Conservation (phyloP, 2,329 filamentous ascomycete genomes). For the Colletotrichum lindemuthianum region DNA sequence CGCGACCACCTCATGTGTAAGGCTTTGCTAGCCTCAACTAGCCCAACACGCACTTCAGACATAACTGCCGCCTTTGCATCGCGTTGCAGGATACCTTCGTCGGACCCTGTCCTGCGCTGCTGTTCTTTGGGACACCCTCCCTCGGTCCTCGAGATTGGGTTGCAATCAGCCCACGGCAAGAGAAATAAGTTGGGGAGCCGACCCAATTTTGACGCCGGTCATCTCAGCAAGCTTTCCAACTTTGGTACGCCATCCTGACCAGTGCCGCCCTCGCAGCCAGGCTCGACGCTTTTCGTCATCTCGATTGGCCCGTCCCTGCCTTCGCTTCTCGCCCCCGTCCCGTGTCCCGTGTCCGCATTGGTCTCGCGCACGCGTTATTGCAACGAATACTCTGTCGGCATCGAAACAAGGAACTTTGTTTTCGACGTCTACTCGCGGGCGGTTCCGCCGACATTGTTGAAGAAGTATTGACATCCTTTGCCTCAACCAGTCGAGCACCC, state of each 20-base stretch:
- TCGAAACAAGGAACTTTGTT: constrained; percentile 9
- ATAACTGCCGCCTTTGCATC: constrained; percentile 22
- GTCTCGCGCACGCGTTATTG: constrained; percentile 12
- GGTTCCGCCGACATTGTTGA: constrained; percentile 1
- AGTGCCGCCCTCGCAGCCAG: constrained; percentile 30
- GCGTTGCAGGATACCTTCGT: constrained; percentile 1
- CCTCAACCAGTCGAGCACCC: neutral
- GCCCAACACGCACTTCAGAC: constrained; percentile 4
- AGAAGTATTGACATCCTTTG: neutral
- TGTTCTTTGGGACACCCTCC: neutral
- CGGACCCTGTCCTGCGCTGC: constrained; percentile 1
- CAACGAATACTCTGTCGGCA: constrained; percentile 10
- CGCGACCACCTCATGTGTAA: constrained; percentile 2
- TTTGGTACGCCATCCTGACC: constrained; percentile 31
- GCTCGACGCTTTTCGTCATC: constrained; percentile 17
- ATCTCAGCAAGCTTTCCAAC: constrained; percentile 27
- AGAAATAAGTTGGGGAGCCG: constrained; percentile 31
- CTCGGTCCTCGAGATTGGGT: constrained; percentile 14
- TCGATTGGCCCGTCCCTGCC: constrained; percentile 34
- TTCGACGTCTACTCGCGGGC: constrained; percentile 12
- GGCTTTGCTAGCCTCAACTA: neutral
- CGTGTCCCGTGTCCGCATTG: constrained; percentile 31
- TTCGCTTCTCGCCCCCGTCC: constrained; percentile 28
- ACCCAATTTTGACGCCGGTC: constrained; percentile 35
- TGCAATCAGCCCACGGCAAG: constrained; percentile 29